Conservation (phyloP, 179 eudicot species). For the Silene coronaria region DNA sequence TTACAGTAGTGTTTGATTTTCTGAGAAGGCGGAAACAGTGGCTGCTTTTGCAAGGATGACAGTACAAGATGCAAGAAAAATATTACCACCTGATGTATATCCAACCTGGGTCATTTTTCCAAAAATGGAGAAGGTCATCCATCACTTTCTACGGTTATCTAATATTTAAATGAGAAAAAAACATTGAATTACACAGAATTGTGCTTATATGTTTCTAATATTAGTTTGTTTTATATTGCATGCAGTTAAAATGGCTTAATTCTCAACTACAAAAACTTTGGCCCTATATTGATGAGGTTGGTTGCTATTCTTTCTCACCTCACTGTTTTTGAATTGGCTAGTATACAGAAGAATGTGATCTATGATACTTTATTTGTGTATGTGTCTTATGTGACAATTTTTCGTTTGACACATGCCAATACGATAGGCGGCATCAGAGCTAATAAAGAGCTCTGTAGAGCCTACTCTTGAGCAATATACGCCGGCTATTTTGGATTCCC, state of each 20-base stretch:
- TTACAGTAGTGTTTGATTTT: background rate
- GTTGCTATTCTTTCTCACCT: background rate
- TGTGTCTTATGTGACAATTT: slow-evolving; percentile 13
- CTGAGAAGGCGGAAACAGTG: slow-evolving; percentile 51
- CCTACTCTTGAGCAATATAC: slow-evolving; percentile 82
- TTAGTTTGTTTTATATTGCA: background rate
- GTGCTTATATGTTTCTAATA: background rate
- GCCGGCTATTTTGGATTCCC: slow-evolving; percentile 53
- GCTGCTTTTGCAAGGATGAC: slow-evolving; percentile 72
- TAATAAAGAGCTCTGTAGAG: slow-evolving; percentile 61
- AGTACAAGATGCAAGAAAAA: slow-evolving; percentile 62
- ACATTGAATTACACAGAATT: no score
- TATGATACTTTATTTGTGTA: background rate
- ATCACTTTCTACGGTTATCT: background rate
- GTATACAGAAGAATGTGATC: no score
- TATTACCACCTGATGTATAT: slow-evolving; percentile 51
- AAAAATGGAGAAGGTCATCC: slow-evolving; percentile 59
- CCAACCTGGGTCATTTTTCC: slow-evolving; percentile 86
- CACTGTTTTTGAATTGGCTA: background rate
- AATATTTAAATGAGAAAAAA: no score
- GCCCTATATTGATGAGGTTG: slow-evolving; percentile 80
- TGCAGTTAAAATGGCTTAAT: slow-evolving; percentile 87
- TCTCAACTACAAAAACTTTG: slow-evolving; percentile 61
- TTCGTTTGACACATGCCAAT: slow-evolving; percentile 13
- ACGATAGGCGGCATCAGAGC: slow-evolving; percentile 78